Evolutionary conservation across 805 yeast species (phyloP), one percentile per base, ranked within the genome.

Genomic region (Starmerella davenportii): DNA sequence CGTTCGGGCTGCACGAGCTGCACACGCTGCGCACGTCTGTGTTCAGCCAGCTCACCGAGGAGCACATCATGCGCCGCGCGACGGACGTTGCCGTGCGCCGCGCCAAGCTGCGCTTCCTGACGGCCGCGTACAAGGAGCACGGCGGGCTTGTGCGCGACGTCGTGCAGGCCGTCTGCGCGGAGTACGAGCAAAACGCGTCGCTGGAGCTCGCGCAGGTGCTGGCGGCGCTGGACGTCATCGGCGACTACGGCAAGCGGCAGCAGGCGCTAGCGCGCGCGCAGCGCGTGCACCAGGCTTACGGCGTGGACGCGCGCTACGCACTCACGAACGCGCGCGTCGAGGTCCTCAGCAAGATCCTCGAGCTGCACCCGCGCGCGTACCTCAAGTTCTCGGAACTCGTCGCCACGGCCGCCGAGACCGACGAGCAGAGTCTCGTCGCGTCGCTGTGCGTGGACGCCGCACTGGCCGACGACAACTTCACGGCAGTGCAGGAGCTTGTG

Each of bases 401-500:
- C 4, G 31, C 31, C 16, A 13, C 34, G 11, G 42, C 37, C 24
- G 43, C 41, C 15, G 24, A n/a, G n/a, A 34, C 18, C 18, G 38
- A 28, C 14, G 35, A 32, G 15, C 30, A 30, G 7, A 31, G 35
- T 2, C 21, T 23, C 5, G 44, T 49, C 1, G 40, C 44, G 4
- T 46, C 46, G 21, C 44, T 36, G 30, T 76, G 80, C 48, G 70
- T 81, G 18, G 81, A 79, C 46, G 65, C 76, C 34, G 71, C 92
- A 0, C 60, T 79, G 21, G 71, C 66, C 1, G 71, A 76, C 35
- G 59, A 63, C 42, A 76, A 79, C 53, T 79, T 79, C 47, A 53
- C 55, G 1, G 71, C 62, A 45, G 51, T 60, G 31, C 45, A 47
- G 21, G 35, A 34, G 11, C 32, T 57, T 11, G 50, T 46, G 38